phyloP scores from a whole-genome alignment of 2,329 filamentous ascomycete species.

The Colletotrichum melonis region DNA sequence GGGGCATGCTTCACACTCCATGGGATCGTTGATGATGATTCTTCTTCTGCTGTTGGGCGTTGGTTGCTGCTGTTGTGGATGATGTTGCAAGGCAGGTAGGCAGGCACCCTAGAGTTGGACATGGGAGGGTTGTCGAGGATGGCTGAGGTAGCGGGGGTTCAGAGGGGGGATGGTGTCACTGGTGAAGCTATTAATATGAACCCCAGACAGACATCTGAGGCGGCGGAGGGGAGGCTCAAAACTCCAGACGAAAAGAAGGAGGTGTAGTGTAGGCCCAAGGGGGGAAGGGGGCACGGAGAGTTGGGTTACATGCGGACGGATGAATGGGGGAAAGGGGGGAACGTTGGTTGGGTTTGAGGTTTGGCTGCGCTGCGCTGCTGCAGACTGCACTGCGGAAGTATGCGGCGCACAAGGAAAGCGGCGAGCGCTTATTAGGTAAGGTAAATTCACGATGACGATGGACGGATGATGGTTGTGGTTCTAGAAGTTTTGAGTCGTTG shows the following conservation, averaged over 20 bases:
- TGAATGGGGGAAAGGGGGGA: not conserved
- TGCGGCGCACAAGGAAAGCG: not conserved
- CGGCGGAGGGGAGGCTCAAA: not conserved
- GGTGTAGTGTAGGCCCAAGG: not conserved
- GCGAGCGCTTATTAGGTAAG: not conserved
- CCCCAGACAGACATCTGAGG: conserved; percentile 23
- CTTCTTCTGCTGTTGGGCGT: not conserved
- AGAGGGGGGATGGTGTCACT: conserved; percentile 2
- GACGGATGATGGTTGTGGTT: conserved; percentile 5
- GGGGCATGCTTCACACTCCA: not conserved
- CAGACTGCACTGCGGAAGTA: not conserved
- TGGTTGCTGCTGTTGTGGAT: not conserved
- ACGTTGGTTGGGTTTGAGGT: not conserved
- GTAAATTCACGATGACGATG: not conserved
- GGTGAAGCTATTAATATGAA: conserved; percentile 17
- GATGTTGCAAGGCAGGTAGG: not conserved
- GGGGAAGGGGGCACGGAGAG: not conserved
- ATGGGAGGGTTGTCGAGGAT: not conserved
- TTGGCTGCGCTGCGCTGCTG: no score
- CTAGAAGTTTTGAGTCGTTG: conserved; percentile 4
- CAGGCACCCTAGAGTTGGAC: not conserved
- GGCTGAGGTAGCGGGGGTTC: not conserved
- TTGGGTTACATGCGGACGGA: not conserved
- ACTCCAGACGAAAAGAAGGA: conserved; percentile 21
- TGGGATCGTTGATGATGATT: not conserved